phyloP scores from a whole-genome alignment of 179 eudicot genomes.

The Sideroxylon spinosum region DNA sequence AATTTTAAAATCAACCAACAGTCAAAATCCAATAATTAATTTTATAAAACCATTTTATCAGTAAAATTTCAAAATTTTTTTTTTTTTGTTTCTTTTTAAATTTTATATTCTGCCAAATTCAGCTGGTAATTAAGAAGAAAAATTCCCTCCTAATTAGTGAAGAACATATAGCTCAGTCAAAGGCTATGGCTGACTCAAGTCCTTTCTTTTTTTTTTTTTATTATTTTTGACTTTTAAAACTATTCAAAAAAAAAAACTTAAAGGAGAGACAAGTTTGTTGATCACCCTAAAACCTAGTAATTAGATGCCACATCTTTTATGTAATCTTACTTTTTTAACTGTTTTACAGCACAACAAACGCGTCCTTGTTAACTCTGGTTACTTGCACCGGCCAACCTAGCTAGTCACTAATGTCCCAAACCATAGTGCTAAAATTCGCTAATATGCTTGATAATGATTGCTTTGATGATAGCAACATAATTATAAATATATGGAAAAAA shows the following conservation, averaged over 20 bases:
- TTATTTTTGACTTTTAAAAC: not conserved
- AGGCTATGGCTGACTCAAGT: not conserved
- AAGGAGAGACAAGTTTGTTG: conserved; percentile 18
- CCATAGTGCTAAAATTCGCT: conserved; percentile 28
- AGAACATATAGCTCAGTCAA: too few species aligned
- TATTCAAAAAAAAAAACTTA: not conserved
- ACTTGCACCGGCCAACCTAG: not conserved
- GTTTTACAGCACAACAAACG: conserved; percentile 2
- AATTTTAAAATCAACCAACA: too few species aligned
- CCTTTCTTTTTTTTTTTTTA: not conserved
- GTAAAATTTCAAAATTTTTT: too few species aligned
- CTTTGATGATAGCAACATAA: conserved; percentile 34
- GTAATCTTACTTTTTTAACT: not conserved
- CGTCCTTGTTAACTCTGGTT: conserved; percentile 8
- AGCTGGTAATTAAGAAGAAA: too few species aligned
- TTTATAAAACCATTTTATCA: too few species aligned
- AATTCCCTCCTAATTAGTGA: too few species aligned
- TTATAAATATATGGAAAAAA: conserved; percentile 16
- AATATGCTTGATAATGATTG: conserved; percentile 39
- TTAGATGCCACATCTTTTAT: conserved; percentile 9
- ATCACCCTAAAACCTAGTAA: conserved; percentile 3
- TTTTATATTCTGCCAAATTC: too few species aligned
- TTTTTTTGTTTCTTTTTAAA: too few species aligned
- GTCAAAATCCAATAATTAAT: too few species aligned
- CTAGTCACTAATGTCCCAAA: conserved; percentile 15